These are phyloP conservation scores for Pseudogymnoascus sp. DNA, from an alignment of 2,329 filamentous ascomycete species.

Conservation along the genomic window DNA sequence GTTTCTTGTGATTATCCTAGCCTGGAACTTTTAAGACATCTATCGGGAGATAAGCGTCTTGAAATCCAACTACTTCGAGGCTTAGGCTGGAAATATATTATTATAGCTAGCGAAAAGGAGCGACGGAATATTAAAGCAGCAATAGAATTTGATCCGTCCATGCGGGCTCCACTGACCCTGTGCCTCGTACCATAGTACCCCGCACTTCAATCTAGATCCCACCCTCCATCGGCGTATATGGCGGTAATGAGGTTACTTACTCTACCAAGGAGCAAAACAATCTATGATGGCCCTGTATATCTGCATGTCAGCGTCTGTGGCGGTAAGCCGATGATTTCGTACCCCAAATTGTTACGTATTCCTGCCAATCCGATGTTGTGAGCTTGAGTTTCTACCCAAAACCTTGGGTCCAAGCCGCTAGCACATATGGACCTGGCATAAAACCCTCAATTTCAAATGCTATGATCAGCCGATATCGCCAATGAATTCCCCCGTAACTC, in stretches of 20 bases:
- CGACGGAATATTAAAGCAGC: no score
- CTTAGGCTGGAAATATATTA: no score
- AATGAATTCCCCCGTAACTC: neutral
- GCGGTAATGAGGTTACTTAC: neutral
- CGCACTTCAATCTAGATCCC: neutral
- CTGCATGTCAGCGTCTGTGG: neutral
- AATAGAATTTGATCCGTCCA: no score
- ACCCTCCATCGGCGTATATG: conserved; percentile 7
- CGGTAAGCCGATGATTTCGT: neutral
- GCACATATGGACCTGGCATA: neutral
- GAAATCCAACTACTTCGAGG: no score
- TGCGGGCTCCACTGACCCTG: no score
- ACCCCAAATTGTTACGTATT: neutral
- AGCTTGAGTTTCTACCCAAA: neutral
- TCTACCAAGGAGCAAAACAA: neutral
- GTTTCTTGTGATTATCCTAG: neutral
- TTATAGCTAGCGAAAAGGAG: no score
- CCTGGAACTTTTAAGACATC: no score
- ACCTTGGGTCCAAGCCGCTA: neutral
- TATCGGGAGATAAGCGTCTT: no score
- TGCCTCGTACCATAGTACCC: neutral
- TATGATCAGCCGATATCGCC: neutral
- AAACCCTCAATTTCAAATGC: neutral
- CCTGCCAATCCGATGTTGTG: neutral
- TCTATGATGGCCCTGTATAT: neutral